Base-by-base conservation (phyloP, 1,284 basidiomycete species). In the Dichomitus squalens region DNA sequence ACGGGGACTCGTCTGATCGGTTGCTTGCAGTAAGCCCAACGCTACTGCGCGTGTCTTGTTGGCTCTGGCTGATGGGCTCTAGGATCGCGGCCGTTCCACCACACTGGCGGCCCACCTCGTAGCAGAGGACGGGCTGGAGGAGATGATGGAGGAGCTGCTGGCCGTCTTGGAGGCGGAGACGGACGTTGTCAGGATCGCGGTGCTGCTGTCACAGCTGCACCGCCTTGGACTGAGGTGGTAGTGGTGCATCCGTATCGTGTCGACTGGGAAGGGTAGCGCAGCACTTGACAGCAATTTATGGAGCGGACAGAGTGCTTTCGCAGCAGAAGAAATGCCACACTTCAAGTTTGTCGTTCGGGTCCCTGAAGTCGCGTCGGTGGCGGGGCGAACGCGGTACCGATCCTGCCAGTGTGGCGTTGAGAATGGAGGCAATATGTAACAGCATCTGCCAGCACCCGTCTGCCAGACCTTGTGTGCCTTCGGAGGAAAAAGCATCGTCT, bases 181-280 rank as follows among this genome's bases (percentile, higher is more conserved):
- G 6, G 51, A 52, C 31, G 25, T 46, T 5, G 39, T 43, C 31
- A 52, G 27, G 33, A 52, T 52, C 18, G 51, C 43, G 11, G 9
- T 35, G 11, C 11, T 52, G 11, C 31, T 52, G 18, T 31, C 41
- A 3, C 20, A 43, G 25, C 21, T 52, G 5, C 40, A 40, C 7
- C 20, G 40, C 29, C 33, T 52, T 7, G 51, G 51, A 7, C 29
- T 52, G 21, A 27, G 23, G n/a, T 52, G 51, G 51, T 52, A 52
- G 25, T n/a, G 16, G 1, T 16, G 9, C 27, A 18, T 33, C 11
- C 25, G 16, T 4, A 18, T 20, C 11, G 9, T 14, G n/a, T 11
- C 16, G 9, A 18, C 14, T 47, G 25, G 14, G 41, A 29, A 29
- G 8, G 6, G 25, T 29, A 27, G 12, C 21, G 25, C 29, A 29